A percentile compares a stretch with the other conserved stretches of the same genome.
These are phyloP conservation scores for Dillenia suffruticosa DNA, from an alignment of 164 flowering plant genomes.

Conservation along the genomic window DNA sequence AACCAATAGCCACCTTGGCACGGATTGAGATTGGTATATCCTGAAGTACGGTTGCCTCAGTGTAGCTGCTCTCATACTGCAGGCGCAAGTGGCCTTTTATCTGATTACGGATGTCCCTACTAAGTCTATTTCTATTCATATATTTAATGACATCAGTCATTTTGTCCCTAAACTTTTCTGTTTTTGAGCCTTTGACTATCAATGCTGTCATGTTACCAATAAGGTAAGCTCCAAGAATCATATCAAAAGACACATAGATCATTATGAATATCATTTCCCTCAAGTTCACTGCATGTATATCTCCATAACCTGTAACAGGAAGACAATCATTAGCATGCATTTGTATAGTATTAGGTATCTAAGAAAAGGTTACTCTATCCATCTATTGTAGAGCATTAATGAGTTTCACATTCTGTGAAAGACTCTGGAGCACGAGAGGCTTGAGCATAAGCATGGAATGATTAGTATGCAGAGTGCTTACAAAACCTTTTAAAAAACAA, in stretches of 20 bases:
- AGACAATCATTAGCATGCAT: not conserved
- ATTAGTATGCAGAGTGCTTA: too few relatives aligned
- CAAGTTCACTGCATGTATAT: slow-evolving; percentile 60
- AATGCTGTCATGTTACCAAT: slow-evolving; percentile 72
- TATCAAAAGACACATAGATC: slow-evolving; percentile 63
- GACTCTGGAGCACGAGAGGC: too few relatives aligned
- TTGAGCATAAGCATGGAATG: too few relatives aligned
- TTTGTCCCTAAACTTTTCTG: slow-evolving; percentile 58
- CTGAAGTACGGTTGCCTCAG: slow-evolving; percentile 47
- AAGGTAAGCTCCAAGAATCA: slow-evolving; percentile 65
- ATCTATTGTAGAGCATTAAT: too few relatives aligned
- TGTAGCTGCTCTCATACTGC: slow-evolving; percentile 50
- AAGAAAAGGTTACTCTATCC: too few relatives aligned
- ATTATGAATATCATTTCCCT: slow-evolving; percentile 69
- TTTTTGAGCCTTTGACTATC: slow-evolving; percentile 68
- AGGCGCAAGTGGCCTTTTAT: slow-evolving; percentile 51
- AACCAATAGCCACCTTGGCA: slow-evolving; percentile 33
- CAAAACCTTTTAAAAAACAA: too few relatives aligned
- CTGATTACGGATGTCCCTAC: slow-evolving; percentile 42
- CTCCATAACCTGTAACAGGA: slow-evolving; percentile 56
- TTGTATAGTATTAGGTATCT: not conserved
- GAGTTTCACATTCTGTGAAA: too few relatives aligned
- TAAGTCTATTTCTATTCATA: slow-evolving; percentile 54
- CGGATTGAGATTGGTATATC: slow-evolving; percentile 57
- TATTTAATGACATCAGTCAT: slow-evolving; percentile 55